A percentile compares a stretch with the other conserved stretches of the same genome.
phyloP scores from a whole-genome alignment of 2,329 filamentous ascomycete species.

The Cercospora sp. region DNA sequence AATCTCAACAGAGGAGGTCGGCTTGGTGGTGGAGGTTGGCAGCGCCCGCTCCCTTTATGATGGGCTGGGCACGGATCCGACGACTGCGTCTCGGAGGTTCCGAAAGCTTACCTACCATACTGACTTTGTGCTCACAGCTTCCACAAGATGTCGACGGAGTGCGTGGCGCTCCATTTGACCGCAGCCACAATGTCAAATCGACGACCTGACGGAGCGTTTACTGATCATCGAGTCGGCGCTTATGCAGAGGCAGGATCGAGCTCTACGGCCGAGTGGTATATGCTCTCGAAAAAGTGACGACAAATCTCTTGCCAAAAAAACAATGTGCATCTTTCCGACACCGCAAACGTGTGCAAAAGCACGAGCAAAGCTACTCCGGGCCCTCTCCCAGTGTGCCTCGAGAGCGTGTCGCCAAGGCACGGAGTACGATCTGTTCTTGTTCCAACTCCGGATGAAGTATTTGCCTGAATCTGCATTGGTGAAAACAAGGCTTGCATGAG shows the following conservation, averaged over 20 bases:
- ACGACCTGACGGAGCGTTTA: neutral
- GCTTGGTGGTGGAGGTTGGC: conserved; percentile 6
- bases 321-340: too few species aligned
- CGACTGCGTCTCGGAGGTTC: neutral
- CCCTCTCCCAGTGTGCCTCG: neutral
- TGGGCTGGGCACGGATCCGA: conserved; percentile 9
- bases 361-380: neutral
- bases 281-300: neutral
- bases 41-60: neutral
- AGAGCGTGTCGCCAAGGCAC: neutral
- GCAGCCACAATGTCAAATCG: neutral
- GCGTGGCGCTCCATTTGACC: neutral
- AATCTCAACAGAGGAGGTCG: conserved; percentile 1
- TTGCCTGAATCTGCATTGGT: neutral
- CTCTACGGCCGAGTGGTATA: neutral
- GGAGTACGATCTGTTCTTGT: neutral
- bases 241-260: neutral
- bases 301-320: too few species aligned
- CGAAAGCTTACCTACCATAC: neutral
- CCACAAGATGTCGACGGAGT: neutral
- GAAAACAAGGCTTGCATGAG: neutral
- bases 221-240: neutral
- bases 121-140: neutral
- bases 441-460: neutral
- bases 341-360: too few species aligned